Evolutionary conservation across 805 yeast genomes (phyloP).

Genomic region (Tetrapisispora taiwanensis): DNA sequence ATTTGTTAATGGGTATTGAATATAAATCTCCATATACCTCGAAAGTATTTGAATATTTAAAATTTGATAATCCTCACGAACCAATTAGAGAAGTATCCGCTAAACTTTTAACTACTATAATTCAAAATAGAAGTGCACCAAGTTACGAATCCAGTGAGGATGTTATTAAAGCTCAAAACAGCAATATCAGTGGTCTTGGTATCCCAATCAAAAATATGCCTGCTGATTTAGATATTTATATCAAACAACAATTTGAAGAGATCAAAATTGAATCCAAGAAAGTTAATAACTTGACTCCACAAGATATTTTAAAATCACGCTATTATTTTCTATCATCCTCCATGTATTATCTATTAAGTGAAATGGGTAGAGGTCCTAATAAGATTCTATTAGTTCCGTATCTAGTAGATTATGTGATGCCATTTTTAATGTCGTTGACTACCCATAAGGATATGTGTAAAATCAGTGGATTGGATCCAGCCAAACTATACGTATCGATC

Average conservation of each 20-base stretch:
- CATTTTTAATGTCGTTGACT: conserved; percentile 54
- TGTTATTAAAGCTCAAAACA: conserved; percentile 4
- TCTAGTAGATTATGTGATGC: conserved; percentile 44
- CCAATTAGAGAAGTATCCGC: conserved; percentile 65
- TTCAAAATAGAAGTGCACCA: conserved; percentile 16
- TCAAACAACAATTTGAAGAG: conserved; percentile 36
- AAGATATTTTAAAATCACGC: conserved; percentile 45
- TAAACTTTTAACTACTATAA: conserved; percentile 32
- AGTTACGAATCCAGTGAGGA: conserved; percentile 1
- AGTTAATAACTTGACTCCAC: conserved; percentile 34
- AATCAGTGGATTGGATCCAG: conserved; percentile 48
- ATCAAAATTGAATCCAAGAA: conserved; percentile 34
- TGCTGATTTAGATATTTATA: conserved; percentile 23
- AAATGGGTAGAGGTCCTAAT: conserved; percentile 41
- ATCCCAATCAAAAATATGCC: conserved; percentile 24
- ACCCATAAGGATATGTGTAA: conserved; percentile 72
- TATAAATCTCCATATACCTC: conserved; percentile 48
- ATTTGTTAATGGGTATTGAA: conserved; percentile 37
- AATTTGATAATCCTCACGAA: conserved; percentile 51
- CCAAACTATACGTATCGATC: conserved; percentile 34
- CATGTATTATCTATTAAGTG: conserved; percentile 45
- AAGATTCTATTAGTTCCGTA: conserved; percentile 44
- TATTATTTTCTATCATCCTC: conserved; percentile 60
- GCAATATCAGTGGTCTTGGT: conserved; percentile 28
- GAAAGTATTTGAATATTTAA: conserved; percentile 26